Conservation (phyloP, 805 yeast genomes). For the Saturnispora silvae region DNA sequence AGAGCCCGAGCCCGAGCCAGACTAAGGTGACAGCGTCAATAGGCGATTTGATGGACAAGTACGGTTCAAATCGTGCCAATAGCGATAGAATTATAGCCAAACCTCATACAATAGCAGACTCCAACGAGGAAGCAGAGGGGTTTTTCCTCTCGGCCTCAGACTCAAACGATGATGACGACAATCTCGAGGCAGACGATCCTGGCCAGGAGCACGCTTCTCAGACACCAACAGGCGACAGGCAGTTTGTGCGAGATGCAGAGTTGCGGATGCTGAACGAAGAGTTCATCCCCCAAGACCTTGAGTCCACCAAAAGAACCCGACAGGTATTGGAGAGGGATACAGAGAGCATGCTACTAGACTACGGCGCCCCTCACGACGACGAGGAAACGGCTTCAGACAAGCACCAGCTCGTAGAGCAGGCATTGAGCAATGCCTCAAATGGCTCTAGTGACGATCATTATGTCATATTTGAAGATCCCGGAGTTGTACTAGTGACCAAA, state of each 20-base stretch:
- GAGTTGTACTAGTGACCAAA: too few species aligned
- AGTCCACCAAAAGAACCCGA: constrained; percentile 1
- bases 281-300: constrained; percentile 1
- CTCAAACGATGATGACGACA: not conserved
- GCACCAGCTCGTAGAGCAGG: not conserved
- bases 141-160: not conserved
- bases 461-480: too few species aligned
- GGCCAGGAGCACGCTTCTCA: not conserved
- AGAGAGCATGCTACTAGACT: not conserved
- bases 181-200: not conserved
- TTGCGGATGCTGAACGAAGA: constrained; percentile 5
- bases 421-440: too few species aligned
- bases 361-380: not conserved
- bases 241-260: constrained; percentile 1
- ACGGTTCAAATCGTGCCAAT: too few species aligned
- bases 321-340: not conserved
- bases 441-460: too few species aligned
- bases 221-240: not conserved
- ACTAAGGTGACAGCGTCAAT: too few species aligned
- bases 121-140: not conserved
- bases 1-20: too few species aligned
- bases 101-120: too few species aligned
- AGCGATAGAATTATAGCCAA: too few species aligned
- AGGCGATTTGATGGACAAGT: too few species aligned
- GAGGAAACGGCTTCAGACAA: not conserved